phyloP scores from a whole-genome alignment of 768 basidiomycete species.

The Lentinus tigrinus region DNA sequence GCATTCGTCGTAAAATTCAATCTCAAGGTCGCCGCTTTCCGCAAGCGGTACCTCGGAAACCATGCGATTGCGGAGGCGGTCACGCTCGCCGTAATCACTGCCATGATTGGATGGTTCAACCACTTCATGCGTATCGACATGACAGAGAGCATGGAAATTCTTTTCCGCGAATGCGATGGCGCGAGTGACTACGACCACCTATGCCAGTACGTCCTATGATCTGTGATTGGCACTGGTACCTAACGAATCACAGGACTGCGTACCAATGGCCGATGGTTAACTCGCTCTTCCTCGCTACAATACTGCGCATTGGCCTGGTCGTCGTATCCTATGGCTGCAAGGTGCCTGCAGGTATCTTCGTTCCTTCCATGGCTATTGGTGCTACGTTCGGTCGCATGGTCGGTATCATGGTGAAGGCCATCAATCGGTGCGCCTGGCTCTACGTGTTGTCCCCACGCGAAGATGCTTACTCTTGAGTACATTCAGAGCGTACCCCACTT shows the following conservation, averaged over 20 bases:
- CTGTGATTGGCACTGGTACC: not conserved
- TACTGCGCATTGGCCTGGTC: conserved; percentile 83
- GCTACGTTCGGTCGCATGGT: conserved; percentile 97
- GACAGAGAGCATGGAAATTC: conserved; percentile 93
- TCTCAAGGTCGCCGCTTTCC: conserved; percentile 91
- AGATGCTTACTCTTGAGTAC: not conserved
- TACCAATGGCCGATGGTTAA: conserved; percentile 95
- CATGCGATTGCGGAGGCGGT: conserved; percentile 91
- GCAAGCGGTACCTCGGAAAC: conserved; percentile 81
- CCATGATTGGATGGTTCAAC: conserved; percentile 91
- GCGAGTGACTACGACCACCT: conserved; percentile 88
- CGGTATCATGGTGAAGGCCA: conserved; percentile 92
- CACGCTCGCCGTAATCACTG: conserved; percentile 81
- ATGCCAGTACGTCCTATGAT: conserved; percentile 76
- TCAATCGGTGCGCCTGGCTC: conserved; percentile 61
- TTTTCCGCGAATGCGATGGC: conserved; percentile 95
- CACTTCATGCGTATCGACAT: conserved; percentile 94
- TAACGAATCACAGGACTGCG: conserved; percentile 55
- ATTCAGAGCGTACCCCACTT: conserved; percentile 74
- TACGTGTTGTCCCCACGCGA: not conserved
- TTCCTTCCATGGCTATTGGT: conserved; percentile 98
- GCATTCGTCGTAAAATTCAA: conserved; percentile 98
- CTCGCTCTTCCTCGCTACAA: conserved; percentile 86
- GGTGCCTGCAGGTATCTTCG: conserved; percentile 97
- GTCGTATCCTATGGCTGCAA: conserved; percentile 94